Evolutionary conservation across 2,329 filamentous ascomycete species (phyloP), one percentile per base, ranked within the genome.

Genomic region (Pseudocercospora fijiensis): DNA sequence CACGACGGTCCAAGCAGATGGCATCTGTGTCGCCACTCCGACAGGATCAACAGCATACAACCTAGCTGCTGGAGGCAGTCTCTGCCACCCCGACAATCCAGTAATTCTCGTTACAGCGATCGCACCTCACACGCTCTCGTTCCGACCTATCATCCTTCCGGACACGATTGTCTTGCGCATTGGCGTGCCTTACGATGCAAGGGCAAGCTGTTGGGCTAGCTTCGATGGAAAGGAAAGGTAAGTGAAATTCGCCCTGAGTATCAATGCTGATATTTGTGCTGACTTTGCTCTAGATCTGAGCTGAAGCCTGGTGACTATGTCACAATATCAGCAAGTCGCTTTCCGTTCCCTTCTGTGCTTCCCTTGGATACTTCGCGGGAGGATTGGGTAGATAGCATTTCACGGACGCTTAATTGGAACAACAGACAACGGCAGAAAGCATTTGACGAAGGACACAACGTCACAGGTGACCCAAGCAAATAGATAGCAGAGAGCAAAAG

Each of bases 31-130:
- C 24, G 92, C 94, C 1, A 98, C 94, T 5, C 95, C 94, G 0
- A 98, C 95, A 0, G 95, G 94, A 13, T 95, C 90, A 5, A 98
- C 94, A 13, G 94, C 94, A 18, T 98, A 98, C 79, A 97, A 96
- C 74, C 88, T 98, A 20, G 94, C 93, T 0, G 93, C 94, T 0
- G 95, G 95, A n/a, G 94, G 94, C 20, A 96, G 92, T 2, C 84
- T 98, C 24, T 97, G 92, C 73, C 94, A 98, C 75, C 94, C 94
- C 0, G 95, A 98, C 71, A 98, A 97, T 75, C 95, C 94, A 0
- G 93, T 97, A 55, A 96, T 98, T 78, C 86, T 98, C 1, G 87
- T 98, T 5, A 96, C 93, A 0, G 90, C 94, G 57, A 96, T 98
- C 61, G 97, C 93, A 75, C 91, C 95, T 1, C 94, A 98, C 77